Base-by-base conservation (phyloP, 768 basidiomycete species). In the Lactifluus rugatus region DNA sequence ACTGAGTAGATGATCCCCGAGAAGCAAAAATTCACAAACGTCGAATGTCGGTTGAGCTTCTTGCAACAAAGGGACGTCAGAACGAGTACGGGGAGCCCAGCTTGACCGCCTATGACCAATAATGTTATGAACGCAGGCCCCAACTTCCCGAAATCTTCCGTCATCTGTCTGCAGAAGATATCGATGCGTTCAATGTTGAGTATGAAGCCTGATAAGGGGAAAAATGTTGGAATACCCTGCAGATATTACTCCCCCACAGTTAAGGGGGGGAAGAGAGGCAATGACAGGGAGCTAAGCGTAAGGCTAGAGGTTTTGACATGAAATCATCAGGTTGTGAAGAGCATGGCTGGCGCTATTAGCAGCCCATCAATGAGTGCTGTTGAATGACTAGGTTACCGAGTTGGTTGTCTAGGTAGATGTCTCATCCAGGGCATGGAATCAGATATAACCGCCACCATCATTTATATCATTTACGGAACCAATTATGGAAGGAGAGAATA, bases 1-100 rank as follows among this genome's bases (percentile, higher is more conserved):
- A 82, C 65, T 5, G 82, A 82, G 63, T 76, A 81, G 42, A 83
- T 62, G 10, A 78, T 73, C 80, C 80, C 80, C 47, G 77, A 73
- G n/a, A 78, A 52, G 56, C 80, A 82, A 60, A 83, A 78, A 59
- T 84, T 83, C 58, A 82, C 67, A 62, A 83, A 72, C 1, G 76
- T 76, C 0, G 80, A 78, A 53, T 77, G 79, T 54, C 78, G 76
- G 37, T 70, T 67, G 26, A 75, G 66, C 44, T 70, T 73, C 62
- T 72, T 76, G 51, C 73, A 75, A 23, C 75, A 57, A 17, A 77
- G 63, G 49, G 76, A 75, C 11, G 77, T 80, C 13, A 73, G 58
- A 32, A 83, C 67, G 39, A 82, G 70, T 10, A 78, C 59, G 14
- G 79, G 80, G 13, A 82, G 68, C 46, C 78, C 75, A 42, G 81